Conservation (phyloP, 345 rosid genomes). For the sweet orange (Citrus sinensis) region DVS_A1.0 CM039161.1:17183501-17184000, state of each 20-base stretch:
- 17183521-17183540: neutral
- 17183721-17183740: constrained; percentile 1
- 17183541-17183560: neutral
- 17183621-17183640: neutral
- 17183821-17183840: neutral
- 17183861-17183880: constrained; percentile 37
- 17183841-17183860: constrained; percentile 13
- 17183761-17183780: neutral
- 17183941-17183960: neutral
- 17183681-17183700: constrained; percentile 3
- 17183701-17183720: neutral
- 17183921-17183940: neutral
- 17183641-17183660: neutral
- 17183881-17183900: constrained; percentile 15
- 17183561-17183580: neutral
- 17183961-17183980: neutral
- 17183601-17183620: neutral
- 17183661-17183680: constrained; percentile 3
- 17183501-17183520: too few relatives aligned
- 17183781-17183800: neutral
- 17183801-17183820: constrained; percentile 13
- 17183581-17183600: neutral
- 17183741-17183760: constrained; percentile 11
- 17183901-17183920: constrained; percentile 12
- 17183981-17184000: constrained; percentile 2